Base-by-base conservation (phyloP, 768 basidiomycete genomes). In the Porphyrellus cyaneotinctus region DNA sequence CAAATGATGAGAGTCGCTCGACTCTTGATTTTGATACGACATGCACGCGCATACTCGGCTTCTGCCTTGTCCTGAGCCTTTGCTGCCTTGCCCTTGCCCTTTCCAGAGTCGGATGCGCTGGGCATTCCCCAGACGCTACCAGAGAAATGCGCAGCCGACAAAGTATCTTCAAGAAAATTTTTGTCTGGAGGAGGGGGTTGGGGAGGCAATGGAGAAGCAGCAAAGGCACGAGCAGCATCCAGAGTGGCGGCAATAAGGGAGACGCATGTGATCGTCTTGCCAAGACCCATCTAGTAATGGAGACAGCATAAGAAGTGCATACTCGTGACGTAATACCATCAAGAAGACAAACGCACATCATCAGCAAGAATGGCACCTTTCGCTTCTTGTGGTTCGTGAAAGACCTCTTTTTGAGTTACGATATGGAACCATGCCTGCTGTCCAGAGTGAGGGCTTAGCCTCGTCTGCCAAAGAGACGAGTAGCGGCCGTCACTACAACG, bases 1-100 rank as follows among this genome's bases (percentile, higher is more conserved):
- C 97, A 98, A 26, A 99, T 81, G 62, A 99, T 91, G n/a, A 99
- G 74, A 7, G 97, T 97, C 18, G 88, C 97, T 31, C 93, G 83
- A 61, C 88, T 91, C 59, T 84, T 87, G 32, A 78, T 74, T 70
- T 91, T 94, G 63, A 95, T 85, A 31, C 88, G 82, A 58, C 83
- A 85, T 15, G 79, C 79, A 46, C 93, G 78, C 5, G 75, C 72
- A 60, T 85, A 85, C 44, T 83, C 83, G 14, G 85, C 81, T 53
- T 90, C 88, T 3, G 79, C 71, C 64, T 84, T 92, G 45, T 88
- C 85, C 58, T 84, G 84, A 24, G 75, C 71, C 60, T 80, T 83
- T 54, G 79, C 77, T 59, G 80, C 77, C 71, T 89, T 86, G 13
- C 78, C 81, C 67, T 89, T 83, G 8, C 75, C 79, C 63, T 86